Conservation (phyloP, 164 flowering plant genomes). For the Annona squamosa region DNA sequence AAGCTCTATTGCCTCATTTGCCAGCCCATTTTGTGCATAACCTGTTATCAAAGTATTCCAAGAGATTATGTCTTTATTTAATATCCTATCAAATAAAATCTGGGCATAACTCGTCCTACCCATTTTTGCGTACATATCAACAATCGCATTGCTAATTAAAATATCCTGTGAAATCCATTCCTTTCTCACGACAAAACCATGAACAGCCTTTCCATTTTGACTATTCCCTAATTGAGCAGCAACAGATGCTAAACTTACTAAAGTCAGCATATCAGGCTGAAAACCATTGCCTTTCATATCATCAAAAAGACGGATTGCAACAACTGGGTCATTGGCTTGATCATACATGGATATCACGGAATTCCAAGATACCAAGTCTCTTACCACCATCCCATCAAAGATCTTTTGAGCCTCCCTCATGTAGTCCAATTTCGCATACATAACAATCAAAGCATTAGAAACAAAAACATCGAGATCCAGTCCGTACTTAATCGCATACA, state of each 20-base stretch:
- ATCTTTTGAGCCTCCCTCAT: constrained; percentile 28
- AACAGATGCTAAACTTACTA: constrained; percentile 58
- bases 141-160: constrained; percentile 48
- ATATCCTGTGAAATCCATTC: constrained; percentile 35
- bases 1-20: constrained; percentile 49
- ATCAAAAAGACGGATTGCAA: constrained; percentile 31
- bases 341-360: constrained; percentile 68
- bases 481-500: constrained; percentile 48
- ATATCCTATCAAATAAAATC: constrained; percentile 38
- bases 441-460: constrained; percentile 59
- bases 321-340: constrained; percentile 38
- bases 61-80: constrained; percentile 45
- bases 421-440: constrained; percentile 50
- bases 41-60: constrained; percentile 73
- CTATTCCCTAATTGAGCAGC: constrained; percentile 40
- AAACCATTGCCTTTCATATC: constrained; percentile 41
- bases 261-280: constrained; percentile 45
- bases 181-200: constrained; percentile 37
- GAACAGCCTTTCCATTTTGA: constrained; percentile 33
- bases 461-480: constrained; percentile 47
- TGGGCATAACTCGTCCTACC: constrained; percentile 39
- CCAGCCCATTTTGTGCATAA: constrained; percentile 63
- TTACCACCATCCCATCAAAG: constrained; percentile 42
- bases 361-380: constrained; percentile 64
- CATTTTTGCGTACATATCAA: constrained; percentile 69